A percentile compares a stretch with the other conserved stretches of the same genome.
phyloP scores from a whole-genome alignment of 441 rosid species.

The Macaranga tanarius region DNA sequence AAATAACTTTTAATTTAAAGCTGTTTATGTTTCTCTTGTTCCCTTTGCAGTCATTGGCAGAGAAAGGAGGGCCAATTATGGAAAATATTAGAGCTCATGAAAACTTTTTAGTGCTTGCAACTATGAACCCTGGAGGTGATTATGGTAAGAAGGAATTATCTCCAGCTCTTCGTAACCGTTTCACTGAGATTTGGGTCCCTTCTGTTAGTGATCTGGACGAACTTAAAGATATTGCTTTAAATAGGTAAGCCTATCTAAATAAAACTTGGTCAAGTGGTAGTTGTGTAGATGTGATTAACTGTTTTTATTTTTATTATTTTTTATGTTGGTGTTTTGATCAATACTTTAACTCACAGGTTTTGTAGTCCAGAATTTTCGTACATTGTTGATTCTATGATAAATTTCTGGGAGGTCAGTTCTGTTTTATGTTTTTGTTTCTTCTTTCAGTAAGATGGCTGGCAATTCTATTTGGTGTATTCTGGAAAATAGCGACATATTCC shows the following conservation, averaged over 20 bases:
- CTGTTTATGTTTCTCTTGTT: slow-evolving; percentile 16
- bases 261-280: not conserved
- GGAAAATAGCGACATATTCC: not conserved
- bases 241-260: slow-evolving; percentile 48
- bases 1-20: not conserved
- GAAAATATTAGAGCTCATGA: slow-evolving; percentile 79
- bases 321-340: not conserved
- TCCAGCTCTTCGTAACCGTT: slow-evolving; percentile 97
- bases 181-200: slow-evolving; percentile 99
- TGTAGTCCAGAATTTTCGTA: slow-evolving; percentile 41
- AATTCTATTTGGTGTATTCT: not conserved
- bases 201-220: slow-evolving; percentile 64
- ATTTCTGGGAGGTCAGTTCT: slow-evolving; percentile 73
- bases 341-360: slow-evolving; percentile 42
- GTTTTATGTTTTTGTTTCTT: slow-evolving; percentile 13
- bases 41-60: slow-evolving; percentile 77
- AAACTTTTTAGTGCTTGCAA: slow-evolving; percentile 81
- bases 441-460: not conserved
- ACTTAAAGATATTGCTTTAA: slow-evolving; percentile 71
- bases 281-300: no score
- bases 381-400: slow-evolving; percentile 66
- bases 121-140: slow-evolving; percentile 99
- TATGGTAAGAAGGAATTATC: slow-evolving; percentile 98
- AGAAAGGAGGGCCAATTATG: slow-evolving; percentile 87
- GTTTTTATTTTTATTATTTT: not conserved